Evolutionary conservation across 495 filamentous ascomycete genomes (phyloP).

Genomic region (Aspergillus sparsus): DNA sequence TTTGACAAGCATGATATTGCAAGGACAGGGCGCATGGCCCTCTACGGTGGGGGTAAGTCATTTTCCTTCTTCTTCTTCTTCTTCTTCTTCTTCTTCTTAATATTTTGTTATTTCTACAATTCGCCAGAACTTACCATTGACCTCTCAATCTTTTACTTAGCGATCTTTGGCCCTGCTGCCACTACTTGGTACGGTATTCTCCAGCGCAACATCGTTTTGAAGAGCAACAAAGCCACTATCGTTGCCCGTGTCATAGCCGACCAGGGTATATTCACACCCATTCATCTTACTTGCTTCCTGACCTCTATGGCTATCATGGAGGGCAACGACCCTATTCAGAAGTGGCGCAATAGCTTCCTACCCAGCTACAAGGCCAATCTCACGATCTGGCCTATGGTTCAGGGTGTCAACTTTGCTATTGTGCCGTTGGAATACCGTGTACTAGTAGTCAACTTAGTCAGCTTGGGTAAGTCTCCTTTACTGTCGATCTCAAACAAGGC

Average conservation of each 20-base stretch:
- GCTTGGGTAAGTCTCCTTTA: slow-evolving; percentile 57
- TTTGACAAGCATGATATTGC: slow-evolving; percentile 75
- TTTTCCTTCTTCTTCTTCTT: not conserved
- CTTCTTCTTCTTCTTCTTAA: not conserved
- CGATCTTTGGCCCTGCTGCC: slow-evolving; percentile 86
- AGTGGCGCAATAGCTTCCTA: slow-evolving; percentile 66
- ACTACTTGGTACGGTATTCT: slow-evolving; percentile 87
- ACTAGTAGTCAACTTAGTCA: slow-evolving; percentile 84
- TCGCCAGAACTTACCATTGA: slow-evolving; percentile 8
- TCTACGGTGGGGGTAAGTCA: slow-evolving; percentile 81
- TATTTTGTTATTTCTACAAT: not conserved
- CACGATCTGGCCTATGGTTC: slow-evolving; percentile 90
- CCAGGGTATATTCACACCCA: slow-evolving; percentile 82
- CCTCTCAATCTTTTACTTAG: slow-evolving; percentile 42
- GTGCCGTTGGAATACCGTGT: slow-evolving; percentile 85
- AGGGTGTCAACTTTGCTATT: slow-evolving; percentile 86
- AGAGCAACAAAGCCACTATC: slow-evolving; percentile 67
- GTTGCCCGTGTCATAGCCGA: slow-evolving; percentile 78
- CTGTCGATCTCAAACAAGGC: too few species aligned
- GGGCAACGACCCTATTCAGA: slow-evolving; percentile 68
- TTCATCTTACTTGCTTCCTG: slow-evolving; percentile 80
- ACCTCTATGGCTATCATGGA: slow-evolving; percentile 86
- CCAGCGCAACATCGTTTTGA: slow-evolving; percentile 65
- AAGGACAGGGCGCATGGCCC: slow-evolving; percentile 84
- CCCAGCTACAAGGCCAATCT: slow-evolving; percentile 79